phyloP scores from a whole-genome alignment of 768 basidiomycete genomes.

The Porpolomopsis calyptriformis region DNA sequence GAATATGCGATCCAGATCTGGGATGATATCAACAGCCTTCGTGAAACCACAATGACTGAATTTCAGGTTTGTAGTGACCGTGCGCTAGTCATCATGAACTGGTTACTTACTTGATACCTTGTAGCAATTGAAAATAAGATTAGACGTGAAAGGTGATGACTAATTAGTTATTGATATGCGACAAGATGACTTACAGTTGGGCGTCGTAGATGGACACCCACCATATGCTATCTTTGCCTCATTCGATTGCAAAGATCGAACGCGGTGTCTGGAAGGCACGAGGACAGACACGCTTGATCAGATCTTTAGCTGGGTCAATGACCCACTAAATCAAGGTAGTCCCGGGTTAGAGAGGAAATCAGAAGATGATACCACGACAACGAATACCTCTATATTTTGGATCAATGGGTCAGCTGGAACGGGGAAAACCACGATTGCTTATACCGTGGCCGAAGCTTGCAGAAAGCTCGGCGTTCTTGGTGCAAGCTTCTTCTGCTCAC shows the following conservation, averaged over 20 bases:
- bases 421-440: no score
- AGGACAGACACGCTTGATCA: not conserved
- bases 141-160: not conserved
- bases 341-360: not conserved
- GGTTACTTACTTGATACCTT: not conserved
- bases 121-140: not conserved
- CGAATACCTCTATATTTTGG: no score
- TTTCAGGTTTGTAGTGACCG: not conserved
- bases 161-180: no score
- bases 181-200: not conserved
- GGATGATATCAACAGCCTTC: no score
- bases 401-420: no score
- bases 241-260: constrained; percentile 4
- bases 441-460: no score
- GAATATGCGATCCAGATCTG: not conserved
- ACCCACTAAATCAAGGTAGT: not conserved
- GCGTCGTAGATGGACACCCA: not conserved
- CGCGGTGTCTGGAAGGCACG: not conserved
- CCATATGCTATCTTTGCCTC: constrained; percentile 1
- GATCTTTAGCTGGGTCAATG: not conserved
- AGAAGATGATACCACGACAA: constrained; percentile 7
- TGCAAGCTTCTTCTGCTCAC: no score
- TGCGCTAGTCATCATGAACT: not conserved
- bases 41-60: no score
- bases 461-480: no score